Conservation (phyloP, 129 eudicot species). For the Ambrosia trifida region DNA sequence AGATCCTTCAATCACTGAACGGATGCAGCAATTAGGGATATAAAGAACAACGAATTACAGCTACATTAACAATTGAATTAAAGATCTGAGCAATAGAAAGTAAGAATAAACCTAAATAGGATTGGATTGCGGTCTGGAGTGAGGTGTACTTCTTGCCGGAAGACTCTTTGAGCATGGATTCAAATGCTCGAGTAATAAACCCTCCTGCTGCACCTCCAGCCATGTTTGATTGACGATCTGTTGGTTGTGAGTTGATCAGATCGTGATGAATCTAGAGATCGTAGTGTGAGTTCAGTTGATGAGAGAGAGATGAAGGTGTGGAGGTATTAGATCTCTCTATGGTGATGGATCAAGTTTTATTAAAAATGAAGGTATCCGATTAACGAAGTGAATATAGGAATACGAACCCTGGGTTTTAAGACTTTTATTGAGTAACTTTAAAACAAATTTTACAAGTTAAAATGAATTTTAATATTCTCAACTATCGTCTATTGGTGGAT, state of each 20-base stretch:
- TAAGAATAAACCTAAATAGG: conserved; percentile 64
- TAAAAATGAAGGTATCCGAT: conserved; percentile 18
- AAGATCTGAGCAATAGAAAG: conserved; percentile 25
- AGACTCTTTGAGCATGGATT: conserved; percentile 90
- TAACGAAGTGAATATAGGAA: not conserved
- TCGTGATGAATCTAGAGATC: conserved; percentile 17
- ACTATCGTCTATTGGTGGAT: no score
- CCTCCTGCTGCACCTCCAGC: conserved; percentile 98
- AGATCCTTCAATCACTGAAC: conserved; percentile 23
- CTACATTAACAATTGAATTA: conserved; percentile 2
- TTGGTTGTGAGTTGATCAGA: conserved; percentile 4
- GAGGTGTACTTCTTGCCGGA: conserved; percentile 62
- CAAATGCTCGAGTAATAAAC: conserved; percentile 85
- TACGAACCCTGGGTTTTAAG: conserved; percentile 28
- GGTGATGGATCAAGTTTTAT: conserved; percentile 28
- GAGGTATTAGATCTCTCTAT: conserved; percentile 25
- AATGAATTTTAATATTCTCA: no score
- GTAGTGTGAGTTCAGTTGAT: conserved; percentile 23
- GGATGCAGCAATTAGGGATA: conserved; percentile 13
- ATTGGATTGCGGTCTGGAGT: conserved; percentile 73
- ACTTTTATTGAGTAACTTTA: not conserved
- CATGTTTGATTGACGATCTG: conserved; percentile 45
- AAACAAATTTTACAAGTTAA: no score
- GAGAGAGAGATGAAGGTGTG: conserved; percentile 21
- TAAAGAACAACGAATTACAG: not conserved